These are phyloP conservation scores for Claviceps fusiformis DNA, from an alignment of 2,329 filamentous ascomycete genomes.

Conservation along the genomic window DNA sequence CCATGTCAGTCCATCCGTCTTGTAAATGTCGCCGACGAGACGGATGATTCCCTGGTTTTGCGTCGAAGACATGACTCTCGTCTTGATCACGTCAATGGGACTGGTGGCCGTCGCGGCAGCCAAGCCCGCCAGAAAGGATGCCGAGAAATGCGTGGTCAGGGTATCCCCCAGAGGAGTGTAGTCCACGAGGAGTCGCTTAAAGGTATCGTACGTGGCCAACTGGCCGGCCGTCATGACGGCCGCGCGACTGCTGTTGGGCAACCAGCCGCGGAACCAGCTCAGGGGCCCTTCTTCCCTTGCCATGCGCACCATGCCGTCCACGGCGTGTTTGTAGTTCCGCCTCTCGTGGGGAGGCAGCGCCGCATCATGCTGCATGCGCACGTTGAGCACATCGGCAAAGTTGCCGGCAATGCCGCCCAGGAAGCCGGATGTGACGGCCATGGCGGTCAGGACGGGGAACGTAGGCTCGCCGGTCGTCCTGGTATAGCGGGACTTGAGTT, in stretches of 20 bases:
- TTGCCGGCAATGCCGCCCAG: slow-evolving; percentile 84
- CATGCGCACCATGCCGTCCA: slow-evolving; percentile 81
- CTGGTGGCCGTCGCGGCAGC: slow-evolving; percentile 76
- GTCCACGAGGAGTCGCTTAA: slow-evolving; percentile 57
- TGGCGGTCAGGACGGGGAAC: slow-evolving; percentile 64
- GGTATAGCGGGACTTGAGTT: slow-evolving; percentile 55
- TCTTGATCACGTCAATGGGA: slow-evolving; percentile 83
- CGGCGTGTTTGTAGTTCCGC: slow-evolving; percentile 77
- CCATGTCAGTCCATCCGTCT: slow-evolving; percentile 61
- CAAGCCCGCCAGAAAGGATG: slow-evolving; percentile 65
- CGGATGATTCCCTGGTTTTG: slow-evolving; percentile 37
- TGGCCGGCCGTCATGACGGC: slow-evolving; percentile 82
- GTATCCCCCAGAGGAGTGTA: slow-evolving; percentile 55
- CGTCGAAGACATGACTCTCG: slow-evolving; percentile 63
- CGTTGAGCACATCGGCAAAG: slow-evolving; percentile 90
- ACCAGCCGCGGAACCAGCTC: slow-evolving; percentile 71
- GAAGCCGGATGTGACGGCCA: slow-evolving; percentile 75
- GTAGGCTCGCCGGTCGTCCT: slow-evolving; percentile 47
- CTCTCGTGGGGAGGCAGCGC: slow-evolving; percentile 59
- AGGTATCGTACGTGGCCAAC: slow-evolving; percentile 71
- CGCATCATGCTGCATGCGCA: slow-evolving; percentile 92
- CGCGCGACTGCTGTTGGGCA: slow-evolving; percentile 69
- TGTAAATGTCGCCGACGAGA: slow-evolving; percentile 54
- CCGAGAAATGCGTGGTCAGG: slow-evolving; percentile 64
- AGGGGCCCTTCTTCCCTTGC: slow-evolving; percentile 65